phyloP scores from a whole-genome alignment of 1,284 basidiomycete genomes.

The Ustilago loliicola region DNA sequence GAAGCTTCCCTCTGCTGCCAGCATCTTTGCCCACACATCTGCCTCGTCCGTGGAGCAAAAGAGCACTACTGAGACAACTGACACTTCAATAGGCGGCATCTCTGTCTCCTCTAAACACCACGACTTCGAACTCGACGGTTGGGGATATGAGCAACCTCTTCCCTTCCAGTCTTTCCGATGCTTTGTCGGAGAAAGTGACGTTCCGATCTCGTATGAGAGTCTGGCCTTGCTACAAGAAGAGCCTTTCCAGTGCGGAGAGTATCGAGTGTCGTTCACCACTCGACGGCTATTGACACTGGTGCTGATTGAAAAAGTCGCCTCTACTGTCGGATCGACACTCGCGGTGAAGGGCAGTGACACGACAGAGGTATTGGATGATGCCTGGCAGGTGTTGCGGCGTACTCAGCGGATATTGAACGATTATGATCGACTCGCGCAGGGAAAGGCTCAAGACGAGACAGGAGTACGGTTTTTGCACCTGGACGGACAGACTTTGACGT shows the following conservation, averaged over 20 bases:
- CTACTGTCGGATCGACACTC: slow-evolving; percentile 4
- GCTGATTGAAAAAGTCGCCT: slow-evolving; percentile 29
- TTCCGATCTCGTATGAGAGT: slow-evolving; percentile 24
- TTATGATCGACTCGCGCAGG: slow-evolving; percentile 18
- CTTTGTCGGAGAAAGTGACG: slow-evolving; percentile 28
- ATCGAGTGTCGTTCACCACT: slow-evolving; percentile 32
- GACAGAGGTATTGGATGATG: slow-evolving; percentile 18
- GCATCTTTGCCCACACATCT: slow-evolving; percentile 13
- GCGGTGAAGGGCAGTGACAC: background rate
- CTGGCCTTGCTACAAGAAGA: slow-evolving; percentile 15
- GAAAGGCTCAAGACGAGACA: slow-evolving; percentile 5
- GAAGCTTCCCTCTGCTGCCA: slow-evolving; percentile 20
- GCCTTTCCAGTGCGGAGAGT: slow-evolving; percentile 18
- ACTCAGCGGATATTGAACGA: slow-evolving; percentile 50
- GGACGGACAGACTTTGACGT: slow-evolving; percentile 34
- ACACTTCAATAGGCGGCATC: slow-evolving; percentile 24
- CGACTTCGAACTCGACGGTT: slow-evolving; percentile 55
- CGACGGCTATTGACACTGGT: slow-evolving; percentile 42
- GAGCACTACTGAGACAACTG: slow-evolving; percentile 8
- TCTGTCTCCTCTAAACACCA: slow-evolving; percentile 47
- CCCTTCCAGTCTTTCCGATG: slow-evolving; percentile 37
- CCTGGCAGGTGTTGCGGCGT: slow-evolving; percentile 44
- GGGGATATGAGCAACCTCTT: slow-evolving; percentile 45
- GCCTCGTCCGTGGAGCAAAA: too few species aligned
- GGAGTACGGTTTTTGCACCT: slow-evolving; percentile 41